These are phyloP conservation scores for Aspergillus sp. DNA, from an alignment of 2,329 filamentous ascomycete species.

Conservation along the genomic window DNA sequence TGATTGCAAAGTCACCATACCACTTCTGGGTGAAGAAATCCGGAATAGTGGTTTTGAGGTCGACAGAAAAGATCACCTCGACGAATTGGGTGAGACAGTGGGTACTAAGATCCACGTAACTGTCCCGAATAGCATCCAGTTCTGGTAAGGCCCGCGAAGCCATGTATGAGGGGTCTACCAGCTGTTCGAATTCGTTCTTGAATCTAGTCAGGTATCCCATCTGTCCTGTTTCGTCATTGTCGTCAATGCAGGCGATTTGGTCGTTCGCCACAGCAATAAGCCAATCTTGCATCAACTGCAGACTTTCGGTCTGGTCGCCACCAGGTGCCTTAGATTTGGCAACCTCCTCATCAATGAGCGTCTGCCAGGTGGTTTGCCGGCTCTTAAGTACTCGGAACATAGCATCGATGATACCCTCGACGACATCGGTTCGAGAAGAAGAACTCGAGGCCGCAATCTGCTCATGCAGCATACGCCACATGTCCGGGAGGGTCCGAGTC, in stretches of 20 bases:
- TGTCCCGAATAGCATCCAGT: constrained; percentile 71
- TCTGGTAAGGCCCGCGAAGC: constrained; percentile 67
- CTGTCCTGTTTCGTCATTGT: constrained; percentile 69
- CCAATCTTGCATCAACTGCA: constrained; percentile 79
- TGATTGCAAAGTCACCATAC: constrained; percentile 84
- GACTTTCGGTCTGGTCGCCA: constrained; percentile 55
- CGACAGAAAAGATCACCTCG: constrained; percentile 79
- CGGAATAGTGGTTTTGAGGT: constrained; percentile 77
- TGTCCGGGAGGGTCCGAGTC: constrained; percentile 84
- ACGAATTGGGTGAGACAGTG: constrained; percentile 88
- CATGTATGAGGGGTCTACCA: constrained; percentile 76
- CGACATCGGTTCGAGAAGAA: constrained; percentile 81
- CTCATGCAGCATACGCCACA: constrained; percentile 97
- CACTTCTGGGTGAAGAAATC: constrained; percentile 89
- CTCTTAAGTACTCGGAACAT: constrained; percentile 85
- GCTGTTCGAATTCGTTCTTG: constrained; percentile 72
- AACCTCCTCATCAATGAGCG: constrained; percentile 81
- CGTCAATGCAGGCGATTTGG: constrained; percentile 97
- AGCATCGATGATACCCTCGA: constrained; percentile 90
- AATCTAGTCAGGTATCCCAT: constrained; percentile 83
- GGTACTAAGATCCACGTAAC: constrained; percentile 91
- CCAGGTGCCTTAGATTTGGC: constrained; percentile 60
- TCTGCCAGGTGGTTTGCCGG: constrained; percentile 81
- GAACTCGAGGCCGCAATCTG: constrained; percentile 81
- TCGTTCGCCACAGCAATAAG: constrained; percentile 95